Evolutionary conservation across 1,284 basidiomycete genomes (phyloP), one percentile per base, ranked within the genome.

Genomic region (Ustilago loliicola): DNA sequence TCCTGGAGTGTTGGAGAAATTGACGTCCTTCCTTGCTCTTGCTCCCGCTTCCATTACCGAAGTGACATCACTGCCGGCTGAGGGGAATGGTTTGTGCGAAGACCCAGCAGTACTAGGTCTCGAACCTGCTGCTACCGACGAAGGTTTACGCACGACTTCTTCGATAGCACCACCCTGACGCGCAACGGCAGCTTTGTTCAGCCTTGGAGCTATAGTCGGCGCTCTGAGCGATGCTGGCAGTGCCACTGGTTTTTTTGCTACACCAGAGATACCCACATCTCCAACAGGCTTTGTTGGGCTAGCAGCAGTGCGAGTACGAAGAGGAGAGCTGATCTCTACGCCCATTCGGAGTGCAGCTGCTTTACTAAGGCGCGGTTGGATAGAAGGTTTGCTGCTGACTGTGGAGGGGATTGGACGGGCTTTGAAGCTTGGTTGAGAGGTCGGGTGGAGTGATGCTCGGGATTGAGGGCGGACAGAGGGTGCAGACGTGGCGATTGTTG

Each of bases 361-460:
- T 62, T 91, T 91, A 9, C 92, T 92, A 3, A 40, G 91, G 42
- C 94, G 91, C 0, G 94, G 94, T 27, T 91, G 88, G 69, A 93
- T 93, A 73, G 91, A 89, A 0, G 94, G 93, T 19, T 88, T 85
- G 3, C 36, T 87, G 83, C 47, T 86, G 83, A 23, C 77, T 15
- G 40, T 84, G 4, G 48, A 23, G 1, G 61, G 66, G 25, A 66
- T 40, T 19, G 52, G 42, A 1, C 64, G 47, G 2, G 70, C 66
- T 48, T 61, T 67, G 66, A 64, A 64, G 11, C 11, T 30, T 7
- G 38, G 10, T 42, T 30, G 48, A 6, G 40, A 34, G 5, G 47
- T 54, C 2, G 65, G 47, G 15, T 42, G 52, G 9, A 21, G 36
- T 1, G 65, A 66, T 7, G 65, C 58, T 32, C 58, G 58, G 25